These are phyloP conservation scores for Heimioporus sp. DNA, from an alignment of 768 basidiomycete species.

Conservation along the genomic window DNA sequence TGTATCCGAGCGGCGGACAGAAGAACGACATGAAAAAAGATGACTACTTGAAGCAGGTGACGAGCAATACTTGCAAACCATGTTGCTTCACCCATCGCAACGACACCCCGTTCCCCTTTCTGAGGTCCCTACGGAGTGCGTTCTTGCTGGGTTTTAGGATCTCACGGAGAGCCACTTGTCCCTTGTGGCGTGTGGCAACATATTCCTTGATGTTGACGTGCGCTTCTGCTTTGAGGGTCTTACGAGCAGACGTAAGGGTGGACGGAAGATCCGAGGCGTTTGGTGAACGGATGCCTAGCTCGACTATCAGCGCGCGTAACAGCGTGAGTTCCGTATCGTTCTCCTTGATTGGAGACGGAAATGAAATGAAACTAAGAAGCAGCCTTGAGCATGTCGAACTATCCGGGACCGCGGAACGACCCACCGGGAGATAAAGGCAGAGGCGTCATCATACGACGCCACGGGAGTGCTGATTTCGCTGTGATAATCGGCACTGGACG, in stretches of 20 bases:
- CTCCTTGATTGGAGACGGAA: constrained; percentile 17
- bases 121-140: constrained; percentile 62
- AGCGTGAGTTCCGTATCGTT: constrained; percentile 46
- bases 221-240: constrained; percentile 59
- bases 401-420: neutral
- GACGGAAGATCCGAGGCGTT: constrained; percentile 48
- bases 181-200: constrained; percentile 60
- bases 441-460: constrained; percentile 25
- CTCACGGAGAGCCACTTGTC: constrained; percentile 55
- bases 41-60: constrained; percentile 43
- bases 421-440: constrained; percentile 26
- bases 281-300: constrained; percentile 59
- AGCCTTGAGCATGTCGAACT: neutral
- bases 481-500: constrained; percentile 5
- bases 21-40: neutral
- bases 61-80: constrained; percentile 62
- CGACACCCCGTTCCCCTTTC: constrained; percentile 45
- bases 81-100: constrained; percentile 61
- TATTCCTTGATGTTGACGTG: constrained; percentile 78
- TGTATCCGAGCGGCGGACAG: too few species aligned
- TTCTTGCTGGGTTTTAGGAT: constrained; percentile 62
- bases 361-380: constrained; percentile 22
- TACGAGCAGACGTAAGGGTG: constrained; percentile 65
- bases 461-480: constrained; percentile 11
- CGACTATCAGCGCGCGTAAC: constrained; percentile 72